Conservation (phyloP, 768 basidiomycete species). For the Lactarius hatsudake region DNA sequence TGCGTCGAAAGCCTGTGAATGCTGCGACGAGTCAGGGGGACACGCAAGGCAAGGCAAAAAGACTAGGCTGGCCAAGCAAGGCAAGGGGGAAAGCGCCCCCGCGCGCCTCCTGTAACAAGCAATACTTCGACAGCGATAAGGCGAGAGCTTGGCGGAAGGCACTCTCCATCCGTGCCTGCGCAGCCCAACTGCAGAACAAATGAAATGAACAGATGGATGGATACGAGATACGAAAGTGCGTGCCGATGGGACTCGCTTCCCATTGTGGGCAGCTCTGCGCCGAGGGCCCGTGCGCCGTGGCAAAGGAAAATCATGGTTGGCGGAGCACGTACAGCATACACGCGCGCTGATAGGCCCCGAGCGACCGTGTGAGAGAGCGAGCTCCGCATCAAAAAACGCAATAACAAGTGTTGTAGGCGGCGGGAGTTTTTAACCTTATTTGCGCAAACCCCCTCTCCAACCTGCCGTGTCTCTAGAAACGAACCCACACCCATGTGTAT, state of each 20-base stretch:
- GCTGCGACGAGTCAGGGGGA: neutral
- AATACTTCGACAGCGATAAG: neutral
- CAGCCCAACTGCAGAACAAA: slow-evolving; percentile 4
- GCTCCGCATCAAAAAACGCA: neutral
- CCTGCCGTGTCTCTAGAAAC: neutral
- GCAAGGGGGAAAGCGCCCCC: neutral
- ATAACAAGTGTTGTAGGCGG: neutral
- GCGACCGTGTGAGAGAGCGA: slow-evolving; percentile 9
- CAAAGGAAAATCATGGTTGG: slow-evolving; percentile 4
- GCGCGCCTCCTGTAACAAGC: neutral
- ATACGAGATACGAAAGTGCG: neutral
- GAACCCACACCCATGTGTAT: neutral
- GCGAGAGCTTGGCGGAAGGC: neutral
- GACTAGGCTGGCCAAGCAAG: neutral
- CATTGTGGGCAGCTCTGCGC: slow-evolving; percentile 6
- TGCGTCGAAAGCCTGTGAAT: neutral
- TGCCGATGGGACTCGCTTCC: neutral
- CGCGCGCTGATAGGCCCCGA: neutral
- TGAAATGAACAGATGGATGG: neutral
- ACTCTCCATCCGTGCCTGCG: slow-evolving; percentile 8
- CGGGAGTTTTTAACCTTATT: slow-evolving; percentile 11
- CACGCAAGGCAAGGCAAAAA: neutral
- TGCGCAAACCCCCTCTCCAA: neutral
- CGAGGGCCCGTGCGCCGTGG: neutral
- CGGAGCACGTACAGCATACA: neutral